Evolutionary conservation across 306 rosid genomes (phyloP).

Genomic region (Canavalia ensiformis): DNA sequence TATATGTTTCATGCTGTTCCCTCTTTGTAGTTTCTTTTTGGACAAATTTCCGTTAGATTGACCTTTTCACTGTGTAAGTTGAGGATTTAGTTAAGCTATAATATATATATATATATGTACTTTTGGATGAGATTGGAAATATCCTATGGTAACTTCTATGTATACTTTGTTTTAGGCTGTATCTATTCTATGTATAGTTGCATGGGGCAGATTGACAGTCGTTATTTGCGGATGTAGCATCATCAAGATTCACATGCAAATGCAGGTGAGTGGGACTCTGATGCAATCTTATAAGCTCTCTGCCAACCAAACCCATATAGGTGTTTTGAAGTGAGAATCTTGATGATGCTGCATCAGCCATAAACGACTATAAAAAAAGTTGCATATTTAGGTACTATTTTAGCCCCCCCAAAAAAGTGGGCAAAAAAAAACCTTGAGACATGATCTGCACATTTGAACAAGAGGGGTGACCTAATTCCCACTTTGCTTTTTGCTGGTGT

Average conservation of each 20-base stretch:
- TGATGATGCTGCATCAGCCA: slow-evolving; percentile 99
- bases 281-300: slow-evolving; percentile 25
- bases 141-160: neutral
- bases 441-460: slow-evolving; percentile 45
- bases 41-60: slow-evolving; percentile 34
- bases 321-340: slow-evolving; percentile 85
- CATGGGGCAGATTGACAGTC: slow-evolving; percentile 66
- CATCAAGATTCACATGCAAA: slow-evolving; percentile 97
- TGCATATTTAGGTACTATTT: slow-evolving; percentile 30
- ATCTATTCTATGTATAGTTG: slow-evolving; percentile 35
- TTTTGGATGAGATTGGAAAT: slow-evolving; percentile 33
- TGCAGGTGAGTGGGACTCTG: slow-evolving; percentile 42
- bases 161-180: neutral
- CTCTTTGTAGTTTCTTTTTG: slow-evolving; percentile 18
- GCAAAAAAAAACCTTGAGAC: slow-evolving; percentile 20
- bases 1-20: slow-evolving; percentile 6
- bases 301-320: slow-evolving; percentile 36
- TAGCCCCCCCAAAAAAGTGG: slow-evolving; percentile 8
- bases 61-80: neutral
- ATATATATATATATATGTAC: neutral
- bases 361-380: slow-evolving; percentile 61
- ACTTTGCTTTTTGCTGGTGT: slow-evolving; percentile 44
- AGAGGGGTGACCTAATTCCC: slow-evolving; percentile 17
- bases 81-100: neutral
- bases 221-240: slow-evolving; percentile 93